Evolutionary conservation across 2,329 filamentous ascomycete species (phyloP).

Genomic region (Cladophialophora immunda): DNA sequence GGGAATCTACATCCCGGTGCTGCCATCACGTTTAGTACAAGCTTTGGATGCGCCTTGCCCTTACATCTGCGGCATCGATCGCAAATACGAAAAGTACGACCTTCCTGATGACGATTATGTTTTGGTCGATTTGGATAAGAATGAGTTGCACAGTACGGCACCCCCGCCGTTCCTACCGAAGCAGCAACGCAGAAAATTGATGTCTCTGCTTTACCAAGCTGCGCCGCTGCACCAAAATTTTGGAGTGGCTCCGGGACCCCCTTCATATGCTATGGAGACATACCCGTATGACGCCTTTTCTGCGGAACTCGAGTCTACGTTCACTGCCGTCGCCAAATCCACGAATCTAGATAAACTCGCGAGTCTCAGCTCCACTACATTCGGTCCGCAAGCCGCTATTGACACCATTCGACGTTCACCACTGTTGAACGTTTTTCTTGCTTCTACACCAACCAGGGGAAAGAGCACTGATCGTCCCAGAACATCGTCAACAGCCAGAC

Average conservation of each 20-base stretch:
- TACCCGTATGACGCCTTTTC: slow-evolving; percentile 91
- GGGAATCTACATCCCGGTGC: slow-evolving; percentile 90
- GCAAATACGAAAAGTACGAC: slow-evolving; percentile 84
- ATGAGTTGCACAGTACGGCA: slow-evolving; percentile 85
- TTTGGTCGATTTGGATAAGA: slow-evolving; percentile 89
- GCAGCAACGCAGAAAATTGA: slow-evolving; percentile 87
- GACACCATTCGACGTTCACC: slow-evolving; percentile 63
- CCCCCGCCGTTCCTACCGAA: slow-evolving; percentile 81
- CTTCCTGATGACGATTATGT: slow-evolving; percentile 96
- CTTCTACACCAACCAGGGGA: slow-evolving; percentile 67
- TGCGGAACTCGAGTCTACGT: slow-evolving; percentile 83
- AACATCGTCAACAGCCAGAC: slow-evolving; percentile 69
- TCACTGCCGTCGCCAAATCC: slow-evolving; percentile 73
- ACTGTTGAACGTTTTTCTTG: slow-evolving; percentile 90
- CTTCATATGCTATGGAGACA: slow-evolving; percentile 90
- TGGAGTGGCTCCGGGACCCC: slow-evolving; percentile 86
- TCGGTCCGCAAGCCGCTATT: slow-evolving; percentile 71
- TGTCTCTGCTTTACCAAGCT: slow-evolving; percentile 85
- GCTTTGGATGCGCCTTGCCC: slow-evolving; percentile 94
- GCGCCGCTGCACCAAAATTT: slow-evolving; percentile 89
- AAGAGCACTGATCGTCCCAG: slow-evolving; percentile 65
- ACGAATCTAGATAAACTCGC: slow-evolving; percentile 86
- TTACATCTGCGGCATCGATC: slow-evolving; percentile 95
- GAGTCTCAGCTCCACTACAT: slow-evolving; percentile 86
- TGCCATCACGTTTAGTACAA: slow-evolving; percentile 86